Conservation (phyloP, 148 eudicot species). For the Camellia sinensis region DNA sequence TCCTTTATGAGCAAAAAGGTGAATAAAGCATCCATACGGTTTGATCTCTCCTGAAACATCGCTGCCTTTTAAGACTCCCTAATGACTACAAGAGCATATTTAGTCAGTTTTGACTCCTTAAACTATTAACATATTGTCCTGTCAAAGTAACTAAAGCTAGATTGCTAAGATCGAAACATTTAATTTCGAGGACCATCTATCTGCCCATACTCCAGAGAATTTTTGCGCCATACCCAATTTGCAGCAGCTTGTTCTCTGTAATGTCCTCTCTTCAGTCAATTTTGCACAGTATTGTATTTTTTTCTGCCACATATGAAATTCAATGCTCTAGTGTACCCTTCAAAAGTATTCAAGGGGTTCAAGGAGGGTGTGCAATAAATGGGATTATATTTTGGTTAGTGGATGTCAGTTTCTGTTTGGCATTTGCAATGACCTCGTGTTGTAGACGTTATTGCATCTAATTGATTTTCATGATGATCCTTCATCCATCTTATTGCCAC, state of each 20-base stretch:
- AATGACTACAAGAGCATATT: not conserved
- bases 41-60: not conserved
- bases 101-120: not conserved
- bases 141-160: not conserved
- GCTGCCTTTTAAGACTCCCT: not conserved
- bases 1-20: too few species aligned
- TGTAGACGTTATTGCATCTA: too few species aligned
- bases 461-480: too few species aligned
- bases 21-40: not conserved
- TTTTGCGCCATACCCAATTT: not conserved
- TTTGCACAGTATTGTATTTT: not conserved
- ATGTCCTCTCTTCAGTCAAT: not conserved
- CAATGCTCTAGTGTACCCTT: too few species aligned
- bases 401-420: too few species aligned
- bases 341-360: too few species aligned
- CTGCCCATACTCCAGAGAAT: too few species aligned
- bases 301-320: not conserved
- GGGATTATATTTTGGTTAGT: too few species aligned
- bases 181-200: not conserved
- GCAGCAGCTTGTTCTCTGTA: not conserved
- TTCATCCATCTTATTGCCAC: too few species aligned
- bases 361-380: too few species aligned
- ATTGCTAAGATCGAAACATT: not conserved
- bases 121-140: not conserved
- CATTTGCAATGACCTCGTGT: too few species aligned